These are phyloP conservation scores for Fusarium brevicatenulatum DNA, from an alignment of 2,329 filamentous ascomycete species.

Conservation along the genomic window DNA sequence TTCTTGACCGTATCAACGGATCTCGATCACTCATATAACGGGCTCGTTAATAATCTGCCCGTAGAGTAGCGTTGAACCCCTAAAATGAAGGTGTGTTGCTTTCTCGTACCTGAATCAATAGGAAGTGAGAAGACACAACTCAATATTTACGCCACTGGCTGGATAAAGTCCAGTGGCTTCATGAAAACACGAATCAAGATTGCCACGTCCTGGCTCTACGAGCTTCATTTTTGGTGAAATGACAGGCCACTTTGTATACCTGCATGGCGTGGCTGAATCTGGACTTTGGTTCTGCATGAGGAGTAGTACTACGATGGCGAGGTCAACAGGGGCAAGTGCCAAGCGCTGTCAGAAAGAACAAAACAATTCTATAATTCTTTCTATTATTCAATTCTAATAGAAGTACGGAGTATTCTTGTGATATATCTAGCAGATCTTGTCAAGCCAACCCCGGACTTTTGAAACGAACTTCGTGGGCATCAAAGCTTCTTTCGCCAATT, in stretches of 20 bases:
- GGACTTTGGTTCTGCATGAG: not conserved
- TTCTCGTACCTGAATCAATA: not conserved
- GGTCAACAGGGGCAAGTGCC: not conserved
- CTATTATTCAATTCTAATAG: too few species aligned
- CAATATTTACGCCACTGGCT: not conserved
- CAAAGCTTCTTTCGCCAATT: too few species aligned
- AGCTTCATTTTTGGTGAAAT: not conserved
- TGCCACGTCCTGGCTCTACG: not conserved
- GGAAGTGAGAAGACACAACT: not conserved
- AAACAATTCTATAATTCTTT: rapidly evolving
- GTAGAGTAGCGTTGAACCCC: not conserved
- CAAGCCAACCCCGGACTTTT: not conserved
- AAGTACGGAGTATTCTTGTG: not conserved
- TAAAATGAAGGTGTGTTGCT: not conserved
- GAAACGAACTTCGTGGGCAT: not conserved
- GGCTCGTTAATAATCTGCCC: not conserved
- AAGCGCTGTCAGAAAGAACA: not conserved
- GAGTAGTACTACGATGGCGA: not conserved
- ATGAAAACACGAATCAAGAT: not conserved
- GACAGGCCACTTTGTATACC: not conserved
- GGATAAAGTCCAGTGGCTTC: not conserved
- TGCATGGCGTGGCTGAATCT: not conserved
- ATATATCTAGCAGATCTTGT: not conserved
- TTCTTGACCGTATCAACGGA: not conserved
- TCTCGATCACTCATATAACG: not conserved